phyloP scores from a whole-genome alignment of 2,329 filamentous ascomycete species.

The Diplodia intermedia region DNA sequence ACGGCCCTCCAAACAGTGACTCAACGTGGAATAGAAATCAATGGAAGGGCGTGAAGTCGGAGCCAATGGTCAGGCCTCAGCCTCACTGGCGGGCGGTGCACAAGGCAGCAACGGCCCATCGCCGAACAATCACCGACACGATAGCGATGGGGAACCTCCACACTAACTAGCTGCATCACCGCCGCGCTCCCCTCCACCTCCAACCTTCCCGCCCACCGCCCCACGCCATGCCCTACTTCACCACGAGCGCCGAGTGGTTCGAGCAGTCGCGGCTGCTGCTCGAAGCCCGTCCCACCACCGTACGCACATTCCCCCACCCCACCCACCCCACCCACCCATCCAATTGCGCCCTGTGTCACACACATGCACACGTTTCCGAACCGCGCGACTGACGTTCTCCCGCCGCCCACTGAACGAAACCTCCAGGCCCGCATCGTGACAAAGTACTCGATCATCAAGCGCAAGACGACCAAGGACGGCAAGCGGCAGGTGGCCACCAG shows the following conservation, averaged over 20 bases:
- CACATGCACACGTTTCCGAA: not conserved
- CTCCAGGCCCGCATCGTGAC: conserved; percentile 85
- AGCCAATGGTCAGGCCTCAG: not conserved
- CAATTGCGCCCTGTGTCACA: conserved; percentile 11
- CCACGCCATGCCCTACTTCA: conserved; percentile 74
- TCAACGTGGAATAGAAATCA: not conserved
- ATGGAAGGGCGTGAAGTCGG: not conserved
- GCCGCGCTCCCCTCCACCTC: conserved; percentile 28
- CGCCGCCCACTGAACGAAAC: too few species aligned
- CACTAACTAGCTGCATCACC: conserved; percentile 14
- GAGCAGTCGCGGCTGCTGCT: conserved; percentile 85
- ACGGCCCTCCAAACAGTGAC: not conserved
- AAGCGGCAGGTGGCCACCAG: conserved; percentile 32
- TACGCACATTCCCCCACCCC: conserved; percentile 54
- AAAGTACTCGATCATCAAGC: conserved; percentile 77
- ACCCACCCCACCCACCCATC: not conserved
- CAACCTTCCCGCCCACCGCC: conserved; percentile 20
- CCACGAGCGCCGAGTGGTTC: conserved; percentile 88
- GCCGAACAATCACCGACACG: conserved; percentile 14
- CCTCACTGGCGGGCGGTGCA: not conserved
- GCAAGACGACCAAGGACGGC: conserved; percentile 43
- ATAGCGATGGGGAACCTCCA: not conserved
- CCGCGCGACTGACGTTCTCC: conserved; percentile 31
- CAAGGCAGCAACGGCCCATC: conserved; percentile 18
- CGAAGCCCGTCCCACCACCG: conserved; percentile 82